Evolutionary conservation across 176 grass and related monocot species (phyloP).

Genomic region (Cenchrus americanus): DNA sequence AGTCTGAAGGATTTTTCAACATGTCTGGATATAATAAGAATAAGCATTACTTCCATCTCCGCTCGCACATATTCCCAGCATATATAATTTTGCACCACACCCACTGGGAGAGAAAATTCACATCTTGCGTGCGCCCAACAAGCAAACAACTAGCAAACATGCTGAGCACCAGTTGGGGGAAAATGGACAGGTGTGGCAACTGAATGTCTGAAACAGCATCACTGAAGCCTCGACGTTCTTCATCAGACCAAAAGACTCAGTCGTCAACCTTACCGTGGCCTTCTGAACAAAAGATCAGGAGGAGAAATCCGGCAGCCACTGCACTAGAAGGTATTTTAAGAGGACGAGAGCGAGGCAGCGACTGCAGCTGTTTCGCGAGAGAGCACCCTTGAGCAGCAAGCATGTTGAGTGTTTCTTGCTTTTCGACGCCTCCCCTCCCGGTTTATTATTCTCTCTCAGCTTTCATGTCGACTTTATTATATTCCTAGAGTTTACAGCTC

Average conservation of each 20-base stretch:
- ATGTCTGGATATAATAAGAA: conserved; percentile 6
- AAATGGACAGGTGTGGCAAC: neutral
- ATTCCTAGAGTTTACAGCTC: conserved; percentile 13
- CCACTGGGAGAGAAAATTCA: neutral
- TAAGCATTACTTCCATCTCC: neutral
- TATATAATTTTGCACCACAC: neutral
- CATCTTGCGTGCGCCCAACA: neutral
- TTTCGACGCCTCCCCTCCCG: conserved; percentile 36
- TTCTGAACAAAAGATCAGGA: neutral
- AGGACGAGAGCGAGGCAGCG: neutral
- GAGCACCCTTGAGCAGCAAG: conserved; percentile 49
- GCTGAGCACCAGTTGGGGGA: neutral
- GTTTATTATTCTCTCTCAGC: conserved; percentile 31
- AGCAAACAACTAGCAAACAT: neutral
- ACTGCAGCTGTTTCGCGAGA: conserved; percentile 17
- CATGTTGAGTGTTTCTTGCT: conserved; percentile 35
- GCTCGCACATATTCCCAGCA: neutral
- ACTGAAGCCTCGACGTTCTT: neutral
- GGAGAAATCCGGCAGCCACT: neutral
- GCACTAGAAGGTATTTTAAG: neutral
- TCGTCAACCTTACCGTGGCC: too few species aligned
- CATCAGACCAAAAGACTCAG: neutral
- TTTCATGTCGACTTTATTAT: conserved; percentile 30
- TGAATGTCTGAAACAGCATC: neutral
- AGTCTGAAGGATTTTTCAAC: neutral